Evolutionary conservation across 2,329 filamentous ascomycete species (phyloP).

Genomic region (Alternaria sp.): DNA sequence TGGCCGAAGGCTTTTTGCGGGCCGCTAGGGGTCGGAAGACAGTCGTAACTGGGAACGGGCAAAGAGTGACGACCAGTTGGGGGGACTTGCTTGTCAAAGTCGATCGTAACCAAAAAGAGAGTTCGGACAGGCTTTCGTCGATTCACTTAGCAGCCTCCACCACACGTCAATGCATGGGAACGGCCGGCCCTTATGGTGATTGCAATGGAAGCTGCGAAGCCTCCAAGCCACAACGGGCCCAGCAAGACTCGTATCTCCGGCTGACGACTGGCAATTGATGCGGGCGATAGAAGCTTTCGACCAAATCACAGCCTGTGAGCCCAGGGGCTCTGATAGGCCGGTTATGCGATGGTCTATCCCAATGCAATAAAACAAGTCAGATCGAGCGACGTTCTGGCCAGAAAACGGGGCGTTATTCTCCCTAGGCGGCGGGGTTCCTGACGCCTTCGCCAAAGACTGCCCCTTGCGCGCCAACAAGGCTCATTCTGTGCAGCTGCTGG

Average conservation of each 20-base stretch:
- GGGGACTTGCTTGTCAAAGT: conserved; percentile 25
- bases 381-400: conserved; percentile 34
- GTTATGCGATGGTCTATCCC: conserved; percentile 32
- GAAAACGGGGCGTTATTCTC: conserved; percentile 21
- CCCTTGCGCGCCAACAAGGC: conserved; percentile 14
- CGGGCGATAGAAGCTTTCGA: conserved; percentile 36
- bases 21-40: conserved; percentile 16
- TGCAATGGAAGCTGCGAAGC: conserved; percentile 35
- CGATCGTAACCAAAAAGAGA: conserved; percentile 35
- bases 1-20: conserved; percentile 22
- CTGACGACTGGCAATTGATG: conserved; percentile 35
- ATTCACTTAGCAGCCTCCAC: conserved; percentile 25
- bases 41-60: conserved; percentile 21
- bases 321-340: conserved; percentile 24
- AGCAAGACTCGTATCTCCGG: conserved; percentile 30
- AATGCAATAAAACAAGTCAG: conserved; percentile 38
- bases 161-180: conserved; percentile 32
- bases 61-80: conserved; percentile 40
- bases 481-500: conserved; percentile 11
- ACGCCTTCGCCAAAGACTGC: conserved; percentile 15
- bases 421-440: conserved; percentile 21
- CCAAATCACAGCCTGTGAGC: conserved; percentile 19
- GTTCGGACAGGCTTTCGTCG: conserved; percentile 27
- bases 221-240: conserved; percentile 38
- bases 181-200: conserved; percentile 40